Evolutionary conservation across 2,329 filamentous ascomycete species (phyloP), one percentile per base, ranked within the genome.

Genomic region (Acephala macrosclerotiorum): DNA sequence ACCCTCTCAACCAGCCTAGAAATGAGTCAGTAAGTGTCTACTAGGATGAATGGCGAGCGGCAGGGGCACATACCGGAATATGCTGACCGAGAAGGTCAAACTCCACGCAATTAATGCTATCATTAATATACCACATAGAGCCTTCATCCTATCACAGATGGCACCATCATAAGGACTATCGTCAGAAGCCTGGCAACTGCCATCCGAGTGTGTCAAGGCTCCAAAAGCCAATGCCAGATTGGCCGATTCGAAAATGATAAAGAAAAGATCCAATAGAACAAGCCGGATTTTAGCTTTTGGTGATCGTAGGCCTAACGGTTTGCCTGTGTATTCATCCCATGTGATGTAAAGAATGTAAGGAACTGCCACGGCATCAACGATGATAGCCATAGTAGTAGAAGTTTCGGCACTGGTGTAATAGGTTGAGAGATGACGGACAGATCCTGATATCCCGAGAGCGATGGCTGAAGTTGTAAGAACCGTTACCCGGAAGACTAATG

Each of bases 181-280:
- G 69, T 67, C 79, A 72, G 45, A 22, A 22, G 78, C 75, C 79
- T 75, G 86, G 84, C 77, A 93, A 40, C 81, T 80, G 76, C 88
- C 89, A 47, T 83, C 82, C 35, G 84, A 81, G 71, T 90, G 86
- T 6, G 84, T 90, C 61, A 97, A 82, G 9, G 93, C 91, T 76
- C 93, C 91, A 77, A 97, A 97, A 1, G 95, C 94, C 69, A 99
- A 82, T 47, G 93, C 92, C 29, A 97, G 86, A 79, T 97, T 98
- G 60, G 94, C 94, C 3, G 94, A 94, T 78, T 97, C 95, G 81
- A 99, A 97, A 49, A 98, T 94, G 75, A 99, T 97, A 77, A 99
- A 99, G 74, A 97, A 90, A 3, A 99, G 84, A 79, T 99, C 96
- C 64, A 97, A 86, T 62, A 99, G 87, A 66, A 98, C 92, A 58